These are phyloP conservation scores for Ogataea pini DNA, from an alignment of 805 yeast genomes.

Conservation along the genomic window DNA sequence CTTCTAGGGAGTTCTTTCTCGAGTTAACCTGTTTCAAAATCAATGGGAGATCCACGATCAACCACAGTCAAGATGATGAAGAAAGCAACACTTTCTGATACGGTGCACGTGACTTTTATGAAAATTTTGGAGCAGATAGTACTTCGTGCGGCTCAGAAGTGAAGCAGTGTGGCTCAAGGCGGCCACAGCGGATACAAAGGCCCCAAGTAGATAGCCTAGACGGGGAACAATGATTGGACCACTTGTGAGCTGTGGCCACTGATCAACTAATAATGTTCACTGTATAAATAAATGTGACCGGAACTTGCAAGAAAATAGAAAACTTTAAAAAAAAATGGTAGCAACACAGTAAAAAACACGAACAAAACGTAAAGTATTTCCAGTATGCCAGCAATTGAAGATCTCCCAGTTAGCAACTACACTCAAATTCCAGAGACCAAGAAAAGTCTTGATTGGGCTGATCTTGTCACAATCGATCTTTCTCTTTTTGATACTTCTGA, in stretches of 20 bases:
- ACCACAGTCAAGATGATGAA: not conserved
- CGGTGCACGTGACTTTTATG: not conserved
- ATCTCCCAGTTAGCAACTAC: slow-evolving; percentile 9
- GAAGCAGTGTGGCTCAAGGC: not conserved
- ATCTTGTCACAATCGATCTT: slow-evolving; percentile 33
- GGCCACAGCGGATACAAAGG: not conserved
- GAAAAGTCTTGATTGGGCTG: slow-evolving; percentile 37
- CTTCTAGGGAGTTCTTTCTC: too few species aligned
- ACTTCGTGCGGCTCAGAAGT: not conserved
- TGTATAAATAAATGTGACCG: too few species aligned
- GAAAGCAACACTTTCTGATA: not conserved
- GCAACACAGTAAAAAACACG: too few species aligned
- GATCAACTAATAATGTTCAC: too few species aligned
- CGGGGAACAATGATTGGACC: not conserved
- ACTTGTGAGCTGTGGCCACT: not conserved
- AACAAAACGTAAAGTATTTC: too few species aligned
- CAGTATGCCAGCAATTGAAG: slow-evolving; percentile 9
- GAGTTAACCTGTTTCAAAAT: too few species aligned
- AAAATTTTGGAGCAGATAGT: not conserved
- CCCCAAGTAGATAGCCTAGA: not conserved
- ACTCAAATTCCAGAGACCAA: slow-evolving; percentile 26
- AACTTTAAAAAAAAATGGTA: too few species aligned
- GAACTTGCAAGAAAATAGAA: too few species aligned
- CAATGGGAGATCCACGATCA: not conserved
- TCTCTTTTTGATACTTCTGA: slow-evolving; percentile 32